Conservation (phyloP, 2,329 filamentous ascomycete genomes). For the Pleomassaria siparia region DNA sequence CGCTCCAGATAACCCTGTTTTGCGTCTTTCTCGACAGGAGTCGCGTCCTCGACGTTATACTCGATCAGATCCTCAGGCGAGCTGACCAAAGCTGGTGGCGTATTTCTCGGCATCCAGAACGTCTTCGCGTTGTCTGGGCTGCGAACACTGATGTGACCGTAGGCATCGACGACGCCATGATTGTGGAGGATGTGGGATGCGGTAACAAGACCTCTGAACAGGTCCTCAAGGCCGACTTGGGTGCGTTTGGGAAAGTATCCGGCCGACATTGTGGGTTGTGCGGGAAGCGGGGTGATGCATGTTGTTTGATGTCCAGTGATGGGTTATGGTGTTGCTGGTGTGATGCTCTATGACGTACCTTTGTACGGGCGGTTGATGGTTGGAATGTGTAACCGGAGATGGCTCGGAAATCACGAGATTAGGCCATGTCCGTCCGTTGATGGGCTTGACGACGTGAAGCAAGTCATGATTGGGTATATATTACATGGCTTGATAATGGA, state of each 20-base stretch:
- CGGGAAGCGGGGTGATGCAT: neutral
- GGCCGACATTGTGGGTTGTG: constrained; percentile 26
- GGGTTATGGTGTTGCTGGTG: neutral
- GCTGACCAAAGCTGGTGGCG: constrained; percentile 48
- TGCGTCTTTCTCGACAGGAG: constrained; percentile 35
- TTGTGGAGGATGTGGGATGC: constrained; percentile 57
- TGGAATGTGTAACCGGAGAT: neutral
- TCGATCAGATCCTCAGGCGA: constrained; percentile 46
- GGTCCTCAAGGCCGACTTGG: constrained; percentile 41
- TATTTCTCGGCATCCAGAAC: constrained; percentile 50
- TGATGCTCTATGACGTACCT: neutral
- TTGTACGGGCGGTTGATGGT: neutral
- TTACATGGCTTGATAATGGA: too few species aligned
- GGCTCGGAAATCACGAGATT: too few species aligned
- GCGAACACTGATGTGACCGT: constrained; percentile 57
- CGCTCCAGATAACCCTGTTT: constrained; percentile 45
- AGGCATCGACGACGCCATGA: constrained; percentile 55
- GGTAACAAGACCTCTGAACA: constrained; percentile 46
- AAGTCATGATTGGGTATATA: too few species aligned
- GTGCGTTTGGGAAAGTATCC: constrained; percentile 43
- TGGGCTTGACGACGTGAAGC: too few species aligned
- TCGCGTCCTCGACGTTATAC: constrained; percentile 47
- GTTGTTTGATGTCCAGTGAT: neutral
- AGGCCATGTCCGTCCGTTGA: too few species aligned
- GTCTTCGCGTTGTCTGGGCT: constrained; percentile 50